A percentile compares a stretch with the other conserved stretches of the same genome.
Conservation (phyloP, 2,329 filamentous ascomycete genomes). For the Zymoseptoria pseudotritici region DNA sequence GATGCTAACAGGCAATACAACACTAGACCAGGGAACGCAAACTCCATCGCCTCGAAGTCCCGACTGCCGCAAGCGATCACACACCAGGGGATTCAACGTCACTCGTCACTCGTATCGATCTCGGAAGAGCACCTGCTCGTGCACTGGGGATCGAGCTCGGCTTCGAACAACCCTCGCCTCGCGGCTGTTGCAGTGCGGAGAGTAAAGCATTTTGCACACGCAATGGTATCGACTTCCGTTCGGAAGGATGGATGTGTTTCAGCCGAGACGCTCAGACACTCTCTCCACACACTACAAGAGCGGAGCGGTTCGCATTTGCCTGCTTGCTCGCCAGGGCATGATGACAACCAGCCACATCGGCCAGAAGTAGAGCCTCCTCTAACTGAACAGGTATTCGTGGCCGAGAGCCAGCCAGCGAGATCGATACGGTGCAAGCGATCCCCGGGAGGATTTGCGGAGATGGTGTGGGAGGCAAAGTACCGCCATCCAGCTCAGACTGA, state of each 20-base stretch:
- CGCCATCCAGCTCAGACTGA: background rate
- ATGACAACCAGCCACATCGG: too few relatives aligned
- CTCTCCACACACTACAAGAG: background rate
- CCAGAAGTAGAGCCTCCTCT: too few relatives aligned
- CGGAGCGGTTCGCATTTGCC: background rate
- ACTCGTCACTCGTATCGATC: background rate
- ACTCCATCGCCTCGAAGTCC: background rate
- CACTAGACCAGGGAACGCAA: background rate
- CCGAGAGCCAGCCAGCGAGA: too few relatives aligned
- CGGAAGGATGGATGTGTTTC: background rate
- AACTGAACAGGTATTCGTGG: too few relatives aligned
- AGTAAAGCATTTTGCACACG: background rate
- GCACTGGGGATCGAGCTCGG: background rate
- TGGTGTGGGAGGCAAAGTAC: background rate
- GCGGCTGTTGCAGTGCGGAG: background rate
- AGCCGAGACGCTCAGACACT: background rate
- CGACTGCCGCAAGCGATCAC: background rate
- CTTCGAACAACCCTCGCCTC: background rate
- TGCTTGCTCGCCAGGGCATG: background rate
- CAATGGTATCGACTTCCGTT: background rate
- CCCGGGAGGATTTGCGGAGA: background rate
- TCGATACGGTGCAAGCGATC: background rate
- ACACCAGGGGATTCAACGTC: background rate
- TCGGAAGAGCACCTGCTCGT: background rate
- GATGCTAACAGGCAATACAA: too few relatives aligned